Base-by-base conservation (phyloP, 1,284 basidiomycete genomes). In the Cryptococcus depauperatus region DNA sequence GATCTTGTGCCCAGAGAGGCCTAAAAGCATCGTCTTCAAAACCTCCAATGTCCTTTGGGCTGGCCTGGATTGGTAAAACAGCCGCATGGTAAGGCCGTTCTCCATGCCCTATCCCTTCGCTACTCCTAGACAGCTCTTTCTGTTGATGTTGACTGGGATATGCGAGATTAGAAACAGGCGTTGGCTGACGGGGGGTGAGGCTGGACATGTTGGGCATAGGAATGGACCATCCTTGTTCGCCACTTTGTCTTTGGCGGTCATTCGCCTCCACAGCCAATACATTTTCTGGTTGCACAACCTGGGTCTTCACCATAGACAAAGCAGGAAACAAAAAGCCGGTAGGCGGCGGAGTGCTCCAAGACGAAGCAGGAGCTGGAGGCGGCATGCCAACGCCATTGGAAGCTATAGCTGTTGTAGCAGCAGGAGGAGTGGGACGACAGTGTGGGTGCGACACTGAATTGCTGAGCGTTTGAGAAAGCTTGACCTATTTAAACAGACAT, bases 1-100 rank as follows among this genome's bases (percentile, higher is more conserved):
- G 41, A 37, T 47, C 33, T 14, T 48, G 38, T 27, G 57, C 54
- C 59, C 59, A 64, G 0, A 67, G 51, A 0, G 63, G 62, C 35
- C 54, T 58, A 55, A 68, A 68, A 2, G 65, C 65, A 48, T 68
- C 65, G 28, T 62, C 56, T 0, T 51, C 50, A 39, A 68, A 68
- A 5, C 62, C 63, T 6, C 49, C 57, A 1, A 57, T 51, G 39
- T 62, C 54, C 30, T 51, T 54, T n/a, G 62, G 60, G 27, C 53
- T 57, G 11, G 60, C 60, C 35, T 50, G 52, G n/a, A 52, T 38
- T 13, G 58, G 58, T 19, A 62, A 50, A 11, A 62, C 60, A 23
- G 47, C 38, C 32, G 57, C 49, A 43, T 62, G 60, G 45, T 61
- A 57, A 3, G 60, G 62, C 16, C 54, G 50, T 34, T 45, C 30